Conservation (phyloP, 768 basidiomycete genomes). For the Scleroderma citrinum region DNA sequence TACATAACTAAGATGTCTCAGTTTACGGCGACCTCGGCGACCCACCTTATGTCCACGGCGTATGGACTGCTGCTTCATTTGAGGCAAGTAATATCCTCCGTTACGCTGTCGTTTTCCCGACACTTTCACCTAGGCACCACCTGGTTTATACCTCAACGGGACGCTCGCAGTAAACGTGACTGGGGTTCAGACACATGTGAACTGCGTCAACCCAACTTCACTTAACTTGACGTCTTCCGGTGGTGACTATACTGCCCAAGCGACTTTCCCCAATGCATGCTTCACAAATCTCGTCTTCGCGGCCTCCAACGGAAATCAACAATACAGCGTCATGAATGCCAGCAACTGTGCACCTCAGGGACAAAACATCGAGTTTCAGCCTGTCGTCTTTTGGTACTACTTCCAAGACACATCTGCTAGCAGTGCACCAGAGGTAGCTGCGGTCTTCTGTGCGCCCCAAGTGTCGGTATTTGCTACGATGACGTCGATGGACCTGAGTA, state of each 20-base stretch:
- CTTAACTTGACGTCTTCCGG: constrained; percentile 18
- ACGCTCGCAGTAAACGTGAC: constrained; percentile 48
- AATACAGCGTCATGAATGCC: constrained; percentile 45
- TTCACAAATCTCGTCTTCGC: constrained; percentile 31
- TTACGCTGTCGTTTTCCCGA: not conserved
- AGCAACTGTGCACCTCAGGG: constrained; percentile 25
- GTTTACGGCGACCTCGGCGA: constrained; percentile 39
- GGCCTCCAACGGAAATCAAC: constrained; percentile 32
- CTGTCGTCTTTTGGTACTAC: constrained; percentile 69
- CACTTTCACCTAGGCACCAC: constrained; percentile 34
- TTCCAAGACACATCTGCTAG: constrained; percentile 23
- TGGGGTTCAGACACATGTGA: constrained; percentile 37
- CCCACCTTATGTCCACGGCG: constrained; percentile 48
- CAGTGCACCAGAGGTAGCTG: constrained; percentile 35
- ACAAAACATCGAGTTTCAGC: constrained; percentile 36
- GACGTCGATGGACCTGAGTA: constrained; percentile 40
- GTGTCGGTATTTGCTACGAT: constrained; percentile 40
- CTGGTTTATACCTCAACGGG: constrained; percentile 42
- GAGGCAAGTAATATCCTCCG: constrained; percentile 28
- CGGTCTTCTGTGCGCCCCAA: constrained; percentile 53
- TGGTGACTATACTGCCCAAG: constrained; percentile 34
- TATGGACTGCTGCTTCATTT: constrained; percentile 54
- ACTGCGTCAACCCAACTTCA: constrained; percentile 40
- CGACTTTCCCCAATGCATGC: constrained; percentile 48
- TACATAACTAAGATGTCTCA: constrained; percentile 5